These are phyloP conservation scores for Vaucheria bursata DNA, from an alignment of 352 stramenopile species.

Conservation along the genomic window DNA sequence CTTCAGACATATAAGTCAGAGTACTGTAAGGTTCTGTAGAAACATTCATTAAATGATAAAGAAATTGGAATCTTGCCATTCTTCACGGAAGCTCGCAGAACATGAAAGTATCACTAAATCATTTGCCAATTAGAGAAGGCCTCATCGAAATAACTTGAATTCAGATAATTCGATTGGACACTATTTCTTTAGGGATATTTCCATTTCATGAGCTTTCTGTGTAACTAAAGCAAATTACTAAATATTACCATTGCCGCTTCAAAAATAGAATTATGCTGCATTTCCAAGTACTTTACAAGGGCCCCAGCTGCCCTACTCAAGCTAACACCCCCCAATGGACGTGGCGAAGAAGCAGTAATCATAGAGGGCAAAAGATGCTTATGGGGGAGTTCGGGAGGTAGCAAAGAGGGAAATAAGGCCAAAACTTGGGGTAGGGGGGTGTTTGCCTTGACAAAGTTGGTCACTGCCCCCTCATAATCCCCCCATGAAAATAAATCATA, in stretches of 20 bases:
- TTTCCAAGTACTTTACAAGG: neutral
- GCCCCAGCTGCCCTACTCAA: slow-evolving; percentile 11
- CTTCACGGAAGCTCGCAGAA: no score
- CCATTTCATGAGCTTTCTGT: no score
- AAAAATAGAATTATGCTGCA: neutral
- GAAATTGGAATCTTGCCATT: no score
- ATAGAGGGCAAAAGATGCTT: neutral
- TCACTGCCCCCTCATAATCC: slow-evolving; percentile 43
- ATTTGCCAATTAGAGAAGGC: no score
- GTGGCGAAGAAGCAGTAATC: neutral
- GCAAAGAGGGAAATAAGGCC: slow-evolving; percentile 27
- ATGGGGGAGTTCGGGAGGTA: slow-evolving; percentile 11
- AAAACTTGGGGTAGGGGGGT: slow-evolving; percentile 27
- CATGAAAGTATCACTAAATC: no score
- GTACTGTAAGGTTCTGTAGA: no score
- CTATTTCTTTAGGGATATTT: no score
- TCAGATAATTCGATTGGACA: no score
- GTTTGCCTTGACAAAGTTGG: slow-evolving; percentile 30
- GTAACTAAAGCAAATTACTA: no score
- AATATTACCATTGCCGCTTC: neutral
- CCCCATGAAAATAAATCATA: slow-evolving; percentile 46
- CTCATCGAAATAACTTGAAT: no score
- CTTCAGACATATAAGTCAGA: no score
- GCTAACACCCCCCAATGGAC: neutral
- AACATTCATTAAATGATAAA: no score